Base-by-base conservation (phyloP, 1,139 yeast species). In the Taphrina deformans region DNA sequence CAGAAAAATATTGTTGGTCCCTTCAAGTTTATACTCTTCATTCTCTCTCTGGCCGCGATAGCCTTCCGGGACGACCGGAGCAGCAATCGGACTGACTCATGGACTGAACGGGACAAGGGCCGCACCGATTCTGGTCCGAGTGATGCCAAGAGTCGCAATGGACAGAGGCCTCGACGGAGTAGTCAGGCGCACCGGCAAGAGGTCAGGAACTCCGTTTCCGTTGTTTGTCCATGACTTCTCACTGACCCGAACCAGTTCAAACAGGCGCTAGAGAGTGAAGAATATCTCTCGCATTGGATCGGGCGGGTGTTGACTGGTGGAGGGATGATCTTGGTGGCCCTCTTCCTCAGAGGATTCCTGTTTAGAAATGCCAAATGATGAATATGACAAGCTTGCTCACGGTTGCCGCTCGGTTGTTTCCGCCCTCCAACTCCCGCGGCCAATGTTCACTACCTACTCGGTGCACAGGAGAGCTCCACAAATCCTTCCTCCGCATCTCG, bases 1-100 rank as follows among this genome's bases (percentile, higher is more conserved):
- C 55, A 33, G 23, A 7, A 44, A 16, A 14, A 53, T n/a, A 33
- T 53, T 27, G 26, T 53, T 5, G 58, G 46, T 14, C 48, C 58
- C 3, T n/a, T 24, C 33, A 29, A 38, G 23, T 53, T 53, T 16
- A 24, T 53, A n/a, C 18, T 53, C 21, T 53, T 38, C 33, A 35
- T 53, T 48, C 33, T 53, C 23, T 23, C 35, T 3, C 33, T 53
- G 18, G 31, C 58, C 18, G 9, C 24, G n/a, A 40, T 53, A 14
- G 58, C 35, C 3, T 16, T 27, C 21, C 48, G 21, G 3, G 40
- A 53, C 29, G 48, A 53, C 48, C 44, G 12, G 12, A 33, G 26
- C 27, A 16, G 18, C 33, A 24, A 48, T n/a, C n/a, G n/a, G n/a
- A n/a, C n/a, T n/a, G n/a, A n/a, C n/a, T n/a, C n/a, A n/a, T n/a